Base-by-base conservation (phyloP, 768 basidiomycete species). In the Lyophyllum semitale region DNA sequence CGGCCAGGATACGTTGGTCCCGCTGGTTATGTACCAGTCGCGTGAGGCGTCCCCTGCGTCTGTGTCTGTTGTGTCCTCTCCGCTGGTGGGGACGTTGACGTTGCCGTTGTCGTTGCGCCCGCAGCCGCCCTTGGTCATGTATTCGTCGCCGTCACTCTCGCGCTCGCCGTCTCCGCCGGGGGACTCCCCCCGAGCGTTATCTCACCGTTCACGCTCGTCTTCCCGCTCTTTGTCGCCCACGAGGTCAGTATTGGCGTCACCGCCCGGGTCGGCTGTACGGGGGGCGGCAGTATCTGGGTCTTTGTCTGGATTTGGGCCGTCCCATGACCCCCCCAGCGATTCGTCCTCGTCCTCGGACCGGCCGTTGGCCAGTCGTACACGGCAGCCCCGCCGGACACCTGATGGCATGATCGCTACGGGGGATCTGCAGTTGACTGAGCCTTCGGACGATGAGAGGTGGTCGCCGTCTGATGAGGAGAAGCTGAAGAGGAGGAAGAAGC, bases 401-500 rank as follows among this genome's bases (percentile, higher is more conserved):
- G n/a, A 17, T 22, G 58, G 50, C 30, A 64, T 64, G 63, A 35
- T 62, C 18, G 48, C 57, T 13, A 56, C 48, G 0, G 51, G 17
- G 1, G 63, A 64, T 20, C 51, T 64, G 1, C 23, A 61, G 9
- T 40, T 60, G 8, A 44, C 54, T 7, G 22, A 4, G 4, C 46
- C 37, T 12, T 62, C 59, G 5, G 30, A 41, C 37, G 47, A 32
- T 17, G 58, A 59, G 17, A 55, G 53, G 43, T 57, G 51, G 57
- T 17, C 17, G 4, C 44, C 12, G 2, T 15, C 27, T 1, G 23
- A 0, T 7, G 12, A 3, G 8, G 20, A 48, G 50, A 29, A 46
- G 17, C 23, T 41, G 5, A 20, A 6, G 8, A 29, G 37, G 49
- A 43, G 46, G 15, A 48, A 44, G 2, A 13, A 32, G 22, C 18